Percentiles rank a stretch among this genome's conserved stretches.
Evolutionary conservation across 2,329 filamentous ascomycete species (phyloP).

Genomic region (Colletotrichum ledebouriae): DNA sequence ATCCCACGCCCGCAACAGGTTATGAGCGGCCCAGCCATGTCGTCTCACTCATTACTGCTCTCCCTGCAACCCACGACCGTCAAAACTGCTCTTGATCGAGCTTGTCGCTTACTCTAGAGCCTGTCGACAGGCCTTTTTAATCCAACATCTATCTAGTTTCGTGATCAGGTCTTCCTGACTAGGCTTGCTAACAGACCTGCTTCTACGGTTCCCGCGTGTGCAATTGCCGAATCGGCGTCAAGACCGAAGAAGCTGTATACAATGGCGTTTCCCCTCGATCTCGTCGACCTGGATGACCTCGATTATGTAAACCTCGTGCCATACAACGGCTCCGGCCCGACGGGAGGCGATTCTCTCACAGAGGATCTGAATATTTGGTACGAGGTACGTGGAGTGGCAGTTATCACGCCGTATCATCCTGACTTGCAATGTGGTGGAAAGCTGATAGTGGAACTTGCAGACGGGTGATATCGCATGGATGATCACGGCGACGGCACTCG

Average conservation of each 20-base stretch:
- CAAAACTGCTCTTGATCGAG: slow-evolving; percentile 27
- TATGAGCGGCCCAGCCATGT: background rate
- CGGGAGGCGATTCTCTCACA: slow-evolving; percentile 76
- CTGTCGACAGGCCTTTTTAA: slow-evolving; percentile 25
- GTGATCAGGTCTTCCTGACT: background rate
- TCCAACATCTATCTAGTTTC: background rate
- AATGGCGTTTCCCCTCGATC: slow-evolving; percentile 48
- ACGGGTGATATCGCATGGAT: slow-evolving; percentile 89
- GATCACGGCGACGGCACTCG: slow-evolving; percentile 83
- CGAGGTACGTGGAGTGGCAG: slow-evolving; percentile 63
- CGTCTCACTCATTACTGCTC: slow-evolving; percentile 27
- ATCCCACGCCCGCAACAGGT: slow-evolving; percentile 16
- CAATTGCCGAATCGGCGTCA: slow-evolving; percentile 32
- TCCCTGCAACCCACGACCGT: slow-evolving; percentile 30
- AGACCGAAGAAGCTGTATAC: slow-evolving; percentile 18
- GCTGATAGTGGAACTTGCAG: slow-evolving; percentile 56
- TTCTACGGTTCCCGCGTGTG: background rate
- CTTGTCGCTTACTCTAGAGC: slow-evolving; percentile 33
- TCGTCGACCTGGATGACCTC: slow-evolving; percentile 57
- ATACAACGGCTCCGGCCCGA: slow-evolving; percentile 74
- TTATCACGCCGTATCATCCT: background rate
- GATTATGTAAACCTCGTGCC: slow-evolving; percentile 62
- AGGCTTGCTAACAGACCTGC: background rate
- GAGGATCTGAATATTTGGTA: slow-evolving; percentile 85
- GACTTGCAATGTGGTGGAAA: background rate